Percentiles rank a stretch among this genome's conserved stretches.
Conservation (phyloP, 2,329 filamentous ascomycete species). For the Elsinoe australis region DNA sequence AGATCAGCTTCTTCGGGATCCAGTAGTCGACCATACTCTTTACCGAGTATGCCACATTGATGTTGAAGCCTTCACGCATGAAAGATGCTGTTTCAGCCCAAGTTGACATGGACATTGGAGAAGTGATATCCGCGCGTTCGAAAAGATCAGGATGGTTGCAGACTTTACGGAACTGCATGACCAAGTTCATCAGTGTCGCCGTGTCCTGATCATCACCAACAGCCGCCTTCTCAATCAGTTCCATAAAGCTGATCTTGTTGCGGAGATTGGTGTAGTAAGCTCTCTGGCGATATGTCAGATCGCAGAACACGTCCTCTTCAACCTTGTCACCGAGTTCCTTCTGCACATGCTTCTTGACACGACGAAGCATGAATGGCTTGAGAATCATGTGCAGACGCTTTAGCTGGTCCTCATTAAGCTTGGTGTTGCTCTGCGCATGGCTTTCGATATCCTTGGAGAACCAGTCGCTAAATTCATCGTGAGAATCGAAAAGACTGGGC, state of each 20-base stretch:
- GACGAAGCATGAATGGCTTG: slow-evolving; percentile 98
- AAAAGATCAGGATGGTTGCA: slow-evolving; percentile 98
- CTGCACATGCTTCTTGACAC: slow-evolving; percentile 99
- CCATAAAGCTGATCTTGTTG: slow-evolving; percentile 97
- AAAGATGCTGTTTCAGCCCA: slow-evolving; percentile 96
- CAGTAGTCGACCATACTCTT: slow-evolving; percentile 78
- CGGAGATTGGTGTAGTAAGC: slow-evolving; percentile 87
- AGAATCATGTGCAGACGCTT: slow-evolving; percentile 97
- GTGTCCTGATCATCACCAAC: slow-evolving; percentile 91
- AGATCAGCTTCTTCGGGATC: slow-evolving; percentile 73
- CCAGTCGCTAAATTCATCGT: slow-evolving; percentile 90
- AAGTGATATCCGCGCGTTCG: slow-evolving; percentile 84
- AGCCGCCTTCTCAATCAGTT: slow-evolving; percentile 94
- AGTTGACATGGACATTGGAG: slow-evolving; percentile 72
- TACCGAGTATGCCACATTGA: slow-evolving; percentile 79
- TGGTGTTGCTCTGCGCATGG: slow-evolving; percentile 98
- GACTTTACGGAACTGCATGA: slow-evolving; percentile 99
- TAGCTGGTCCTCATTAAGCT: slow-evolving; percentile 95
- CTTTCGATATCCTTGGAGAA: slow-evolving; percentile 96
- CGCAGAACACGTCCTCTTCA: slow-evolving; percentile 90
- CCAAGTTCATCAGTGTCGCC: slow-evolving; percentile 94
- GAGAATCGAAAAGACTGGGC: slow-evolving; percentile 94
- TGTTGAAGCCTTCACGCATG: slow-evolving; percentile 72
- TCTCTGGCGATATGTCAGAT: slow-evolving; percentile 91
- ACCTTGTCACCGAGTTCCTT: slow-evolving; percentile 99